Percentiles rank a stretch among this genome's conserved stretches.
These are phyloP conservation scores for Debaryomyces maramus DNA, from an alignment of 805 yeast species.

Conservation along the genomic window DNA sequence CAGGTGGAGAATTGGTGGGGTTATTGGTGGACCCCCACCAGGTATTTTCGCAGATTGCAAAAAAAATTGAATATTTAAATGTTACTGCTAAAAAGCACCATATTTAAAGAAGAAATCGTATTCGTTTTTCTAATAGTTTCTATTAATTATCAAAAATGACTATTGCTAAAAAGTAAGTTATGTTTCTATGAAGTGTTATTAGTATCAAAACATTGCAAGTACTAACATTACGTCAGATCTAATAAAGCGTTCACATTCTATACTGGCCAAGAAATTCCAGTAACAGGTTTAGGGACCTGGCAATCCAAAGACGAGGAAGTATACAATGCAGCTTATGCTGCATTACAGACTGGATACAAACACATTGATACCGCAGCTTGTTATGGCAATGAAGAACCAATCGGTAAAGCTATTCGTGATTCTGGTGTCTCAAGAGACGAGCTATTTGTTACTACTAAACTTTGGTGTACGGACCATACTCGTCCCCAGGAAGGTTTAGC, in stretches of 20 bases:
- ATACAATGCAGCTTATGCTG: slow-evolving; percentile 53
- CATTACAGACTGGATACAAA: slow-evolving; percentile 63
- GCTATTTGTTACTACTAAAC: slow-evolving; percentile 69
- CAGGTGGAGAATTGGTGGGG: too few relatives aligned
- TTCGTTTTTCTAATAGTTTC: too few relatives aligned
- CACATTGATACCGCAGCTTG: slow-evolving; percentile 78
- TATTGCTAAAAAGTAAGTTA: not conserved
- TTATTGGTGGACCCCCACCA: too few relatives aligned
- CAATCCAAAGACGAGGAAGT: slow-evolving; percentile 55
- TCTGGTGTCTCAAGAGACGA: slow-evolving; percentile 65
- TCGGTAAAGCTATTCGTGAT: slow-evolving; percentile 55
- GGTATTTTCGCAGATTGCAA: too few relatives aligned
- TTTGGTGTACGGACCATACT: slow-evolving; percentile 57
- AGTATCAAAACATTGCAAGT: not conserved
- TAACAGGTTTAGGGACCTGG: slow-evolving; percentile 74
- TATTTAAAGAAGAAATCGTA: too few relatives aligned
- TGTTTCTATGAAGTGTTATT: not conserved
- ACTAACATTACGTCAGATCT: slow-evolving; percentile 2
- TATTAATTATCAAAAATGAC: slow-evolving; percentile 2
- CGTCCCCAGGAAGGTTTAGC: slow-evolving; percentile 55
- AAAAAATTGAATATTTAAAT: too few relatives aligned
- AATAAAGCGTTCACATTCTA: slow-evolving; percentile 41
- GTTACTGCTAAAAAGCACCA: too few relatives aligned
- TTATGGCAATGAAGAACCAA: slow-evolving; percentile 65
- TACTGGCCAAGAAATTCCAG: slow-evolving; percentile 62